A percentile compares a stretch with the other conserved stretches of the same genome.
Evolutionary conservation across 202 grass and related monocot genomes (phyloP).

Genomic region (Eragrostis tef): DNA sequence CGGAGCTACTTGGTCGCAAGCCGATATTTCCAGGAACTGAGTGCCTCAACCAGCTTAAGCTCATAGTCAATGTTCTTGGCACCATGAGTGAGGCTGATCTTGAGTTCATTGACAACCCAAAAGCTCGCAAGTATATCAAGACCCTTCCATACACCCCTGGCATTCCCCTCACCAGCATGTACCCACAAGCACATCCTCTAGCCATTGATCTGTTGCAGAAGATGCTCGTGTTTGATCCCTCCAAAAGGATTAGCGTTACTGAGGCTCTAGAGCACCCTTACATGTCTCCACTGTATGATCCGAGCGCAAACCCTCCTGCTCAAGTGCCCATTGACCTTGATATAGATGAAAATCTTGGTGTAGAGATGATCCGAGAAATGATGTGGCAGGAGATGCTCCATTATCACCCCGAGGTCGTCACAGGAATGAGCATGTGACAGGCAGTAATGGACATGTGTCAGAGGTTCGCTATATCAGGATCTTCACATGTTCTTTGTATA

Average conservation of each 20-base stretch:
- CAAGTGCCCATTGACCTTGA: constrained; percentile 60
- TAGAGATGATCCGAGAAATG: constrained; percentile 74
- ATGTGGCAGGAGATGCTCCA: constrained; percentile 81
- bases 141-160: constrained; percentile 65
- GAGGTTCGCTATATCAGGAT: constrained; percentile 27
- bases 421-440: constrained; percentile 48
- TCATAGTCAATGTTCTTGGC: constrained; percentile 70
- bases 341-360: constrained; percentile 68
- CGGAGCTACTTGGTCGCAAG: constrained; percentile 79
- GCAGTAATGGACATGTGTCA: constrained; percentile 50
- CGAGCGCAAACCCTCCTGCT: constrained; percentile 59
- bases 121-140: constrained; percentile 64
- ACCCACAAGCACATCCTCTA: constrained; percentile 59
- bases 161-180: constrained; percentile 58
- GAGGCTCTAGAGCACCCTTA: constrained; percentile 71
- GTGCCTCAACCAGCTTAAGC: constrained; percentile 72
- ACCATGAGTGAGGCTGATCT: constrained; percentile 56
- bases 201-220: constrained; percentile 78
- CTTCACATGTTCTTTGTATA: constrained; percentile 48
- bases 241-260: constrained; percentile 67
- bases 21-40: constrained; percentile 72
- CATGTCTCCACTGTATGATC: constrained; percentile 75
- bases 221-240: constrained; percentile 79
- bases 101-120: constrained; percentile 66
- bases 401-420: constrained; percentile 54